Evolutionary conservation across 306 rosid genomes (phyloP), one percentile per base, ranked within the genome.

Genomic region (Cajanus cajan): DNA sequence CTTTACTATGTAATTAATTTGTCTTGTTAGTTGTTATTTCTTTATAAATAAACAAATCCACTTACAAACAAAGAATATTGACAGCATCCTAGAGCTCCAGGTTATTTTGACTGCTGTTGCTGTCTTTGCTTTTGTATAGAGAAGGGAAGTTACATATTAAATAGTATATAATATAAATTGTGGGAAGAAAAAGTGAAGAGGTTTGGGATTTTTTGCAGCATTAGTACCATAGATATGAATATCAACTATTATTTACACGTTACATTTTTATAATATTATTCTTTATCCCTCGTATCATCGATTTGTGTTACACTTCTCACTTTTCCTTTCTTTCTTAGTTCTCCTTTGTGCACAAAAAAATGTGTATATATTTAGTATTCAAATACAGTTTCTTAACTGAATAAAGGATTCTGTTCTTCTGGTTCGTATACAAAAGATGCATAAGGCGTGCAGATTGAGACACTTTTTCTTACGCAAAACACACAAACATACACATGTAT

Each of bases 51-150:
- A 31, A 37, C 43, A 43, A 37, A 41, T 16, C 40, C 6, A 55
- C 31, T n/a, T 52, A 18, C 36, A 31, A 31, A 43, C 51, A 50
- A 21, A 28, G 14, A n/a, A 70, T 5, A 16, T 16, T 16, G 9
- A 8, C 5, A 22, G 76, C 22, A 54, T 78, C 76, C 78, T 85
- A 71, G 87, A 81, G 86, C 81, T 47, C 18, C 62, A 82, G 48
- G 78, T 64, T 61, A 36, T 71, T 63, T 14, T 33, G 15, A 25
- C 24, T 36, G 71, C 28, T 39, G 8, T 16, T 67, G 57, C 44
- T 19, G 45, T 28, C 79, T 76, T 31, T 68, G 70, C 71, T 44
- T 68, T 72, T 61, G 22, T 63, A 4, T n/a, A 16, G 51, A 19
- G 40, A 18, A 65, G 19, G 40, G n/a, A 31, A 65, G 66, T 62